Percentiles rank a stretch among this genome's conserved stretches.
Conservation (phyloP, 202 grass and related monocot genomes). For the Digitaria exilis region DNA sequence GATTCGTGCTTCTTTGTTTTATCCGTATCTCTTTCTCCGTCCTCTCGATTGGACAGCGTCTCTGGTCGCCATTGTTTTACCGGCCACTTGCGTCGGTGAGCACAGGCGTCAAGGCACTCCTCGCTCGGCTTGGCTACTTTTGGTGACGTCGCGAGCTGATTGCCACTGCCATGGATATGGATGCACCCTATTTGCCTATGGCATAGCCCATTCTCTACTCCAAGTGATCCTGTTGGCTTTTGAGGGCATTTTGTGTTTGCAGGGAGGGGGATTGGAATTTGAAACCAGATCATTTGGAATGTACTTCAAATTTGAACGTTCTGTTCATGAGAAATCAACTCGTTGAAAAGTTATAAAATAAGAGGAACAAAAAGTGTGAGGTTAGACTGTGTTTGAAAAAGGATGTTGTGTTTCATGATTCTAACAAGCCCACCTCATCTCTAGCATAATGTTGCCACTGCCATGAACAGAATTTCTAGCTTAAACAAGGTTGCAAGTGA, state of each 20-base stretch:
- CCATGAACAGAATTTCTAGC: no score
- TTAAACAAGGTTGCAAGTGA: no score
- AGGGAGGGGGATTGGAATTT: neutral
- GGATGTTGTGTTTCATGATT: no score
- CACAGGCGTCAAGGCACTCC: conserved; percentile 45
- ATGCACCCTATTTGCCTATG: neutral
- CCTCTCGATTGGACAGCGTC: conserved; percentile 7
- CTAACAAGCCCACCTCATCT: no score
- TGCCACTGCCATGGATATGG: neutral
- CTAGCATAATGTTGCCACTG: no score
- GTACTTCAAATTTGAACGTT: no score
- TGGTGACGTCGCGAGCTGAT: conserved; percentile 6
- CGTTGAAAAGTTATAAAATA: no score
- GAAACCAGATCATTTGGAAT: neutral
- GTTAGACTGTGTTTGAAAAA: no score
- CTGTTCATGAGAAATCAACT: no score
- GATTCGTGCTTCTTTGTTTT: conserved; percentile 36
- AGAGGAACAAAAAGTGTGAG: no score
- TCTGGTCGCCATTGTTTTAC: conserved; percentile 21
- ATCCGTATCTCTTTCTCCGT: conserved; percentile 7
- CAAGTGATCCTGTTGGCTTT: neutral
- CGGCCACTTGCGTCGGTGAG: conserved; percentile 39
- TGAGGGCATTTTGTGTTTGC: neutral
- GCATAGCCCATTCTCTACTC: neutral
- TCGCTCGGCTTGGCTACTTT: conserved; percentile 9